Evolutionary conservation across 2,329 filamentous ascomycete genomes (phyloP).

Genomic region (Trichothecium roseum): DNA sequence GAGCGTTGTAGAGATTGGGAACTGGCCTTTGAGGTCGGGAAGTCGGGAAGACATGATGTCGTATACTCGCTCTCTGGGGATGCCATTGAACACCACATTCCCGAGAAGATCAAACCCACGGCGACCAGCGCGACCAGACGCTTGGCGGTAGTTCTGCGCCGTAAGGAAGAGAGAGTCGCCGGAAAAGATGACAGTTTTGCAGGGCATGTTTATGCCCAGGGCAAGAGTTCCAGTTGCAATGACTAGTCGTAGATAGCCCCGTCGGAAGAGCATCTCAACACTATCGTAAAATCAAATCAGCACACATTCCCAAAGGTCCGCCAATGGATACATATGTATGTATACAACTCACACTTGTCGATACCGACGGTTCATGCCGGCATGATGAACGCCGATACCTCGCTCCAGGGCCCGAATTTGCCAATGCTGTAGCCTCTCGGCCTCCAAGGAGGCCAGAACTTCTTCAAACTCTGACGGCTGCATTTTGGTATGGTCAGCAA

Average conservation of each 20-base stretch:
- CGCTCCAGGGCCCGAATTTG: constrained; percentile 52
- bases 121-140: constrained; percentile 66
- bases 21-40: constrained; percentile 67
- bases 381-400: constrained; percentile 68
- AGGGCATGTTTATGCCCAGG: constrained; percentile 76
- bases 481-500: constrained; percentile 52
- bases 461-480: constrained; percentile 46
- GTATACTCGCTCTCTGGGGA: constrained; percentile 49
- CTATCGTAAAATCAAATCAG: constrained; percentile 13
- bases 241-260: constrained; percentile 59
- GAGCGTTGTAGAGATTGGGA: constrained; percentile 65
- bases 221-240: constrained; percentile 68
- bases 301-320: neutral
- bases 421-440: constrained; percentile 35
- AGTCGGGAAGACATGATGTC: constrained; percentile 64
- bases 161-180: constrained; percentile 66
- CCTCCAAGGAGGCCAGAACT: constrained; percentile 39
- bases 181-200: constrained; percentile 68
- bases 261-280: constrained; percentile 66
- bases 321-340: too few relatives aligned
- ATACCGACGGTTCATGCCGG: constrained; percentile 70
- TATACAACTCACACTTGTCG: constrained; percentile 44
- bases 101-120: constrained; percentile 73
- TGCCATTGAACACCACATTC: constrained; percentile 68
- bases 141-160: constrained; percentile 67